Base-by-base conservation (phyloP, 1,284 basidiomycete species). In the Moesziomyces globuligerus region DNA sequence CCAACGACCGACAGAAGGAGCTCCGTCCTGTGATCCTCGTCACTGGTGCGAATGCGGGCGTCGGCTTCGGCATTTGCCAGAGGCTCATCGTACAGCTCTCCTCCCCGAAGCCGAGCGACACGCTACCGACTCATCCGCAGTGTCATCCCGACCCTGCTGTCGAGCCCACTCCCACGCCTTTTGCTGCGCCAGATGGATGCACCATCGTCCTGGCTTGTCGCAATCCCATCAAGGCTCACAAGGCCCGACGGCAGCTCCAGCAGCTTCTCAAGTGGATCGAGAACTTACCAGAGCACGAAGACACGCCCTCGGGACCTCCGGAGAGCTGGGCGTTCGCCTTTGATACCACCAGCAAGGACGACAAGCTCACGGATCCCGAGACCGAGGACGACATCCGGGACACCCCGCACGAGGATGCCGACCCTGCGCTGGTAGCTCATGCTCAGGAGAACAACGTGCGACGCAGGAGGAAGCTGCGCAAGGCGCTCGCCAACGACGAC, bases 51-150 rank as follows among this genome's bases (percentile, higher is more conserved):
- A 81, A 81, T 45, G 68, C 67, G 18, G 81, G 79, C 20, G 75
- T 83, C 1, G 82, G 82, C 24, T 76, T 75, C 23, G 82, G 81
- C 13, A 75, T 82, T 34, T 81, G 78, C 39, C 75, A 81, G 54
- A 58, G 82, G 18, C 57, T 82, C 13, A 60, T 83, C 24, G 75
- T 82, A 8, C 82, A 83, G 67, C 67, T 82, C 42, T 78, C 80
- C 17, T 76, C 67, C 21, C 78, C 81, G 2, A 72, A 59, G 9
- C 81, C 81, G 2, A 55, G 69, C 34, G 80, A 81, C 40, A 75
- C 79, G 6, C 62, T 76, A 3, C 58, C 69, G 6, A 29, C 52
- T 4, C 53, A 71, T 24, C 72, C 79, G 21, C 48, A 62, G 34
- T 48, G 37, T 18, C 48, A 52, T 20, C 37, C 55, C 3, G 54